phyloP scores from a whole-genome alignment of 495 filamentous ascomycete species.

The Evernia prunastri region DNA sequence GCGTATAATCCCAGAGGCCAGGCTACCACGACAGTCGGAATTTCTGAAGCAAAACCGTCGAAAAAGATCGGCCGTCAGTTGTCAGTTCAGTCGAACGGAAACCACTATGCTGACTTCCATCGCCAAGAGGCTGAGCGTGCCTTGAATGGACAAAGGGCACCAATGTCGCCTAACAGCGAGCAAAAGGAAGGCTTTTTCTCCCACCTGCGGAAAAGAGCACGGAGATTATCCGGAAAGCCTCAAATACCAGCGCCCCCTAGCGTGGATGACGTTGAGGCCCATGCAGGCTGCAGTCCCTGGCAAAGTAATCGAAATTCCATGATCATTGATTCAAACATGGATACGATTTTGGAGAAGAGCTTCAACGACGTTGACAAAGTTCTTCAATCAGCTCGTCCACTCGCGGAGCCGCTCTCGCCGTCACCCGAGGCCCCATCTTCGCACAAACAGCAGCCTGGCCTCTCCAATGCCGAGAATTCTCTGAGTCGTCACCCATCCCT shows the following conservation, averaged over 20 bases:
- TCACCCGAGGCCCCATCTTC: slow-evolving; percentile 49
- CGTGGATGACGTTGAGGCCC: slow-evolving; percentile 82
- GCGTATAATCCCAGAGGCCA: slow-evolving; percentile 33
- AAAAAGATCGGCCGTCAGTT: slow-evolving; percentile 96
- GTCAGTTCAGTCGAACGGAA: slow-evolving; percentile 88
- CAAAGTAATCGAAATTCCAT: slow-evolving; percentile 76
- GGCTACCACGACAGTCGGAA: slow-evolving; percentile 29
- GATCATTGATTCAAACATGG: slow-evolving; percentile 59
- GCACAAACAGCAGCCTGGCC: slow-evolving; percentile 34
- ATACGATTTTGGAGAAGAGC: slow-evolving; percentile 50
- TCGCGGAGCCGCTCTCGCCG: slow-evolving; percentile 48
- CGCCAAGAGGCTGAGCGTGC: slow-evolving; percentile 87
- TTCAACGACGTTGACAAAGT: slow-evolving; percentile 73
- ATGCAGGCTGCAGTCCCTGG: slow-evolving; percentile 87
- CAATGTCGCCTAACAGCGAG: slow-evolving; percentile 56
- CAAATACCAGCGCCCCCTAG: slow-evolving; percentile 66
- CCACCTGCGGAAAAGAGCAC: slow-evolving; percentile 87
- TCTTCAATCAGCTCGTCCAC: slow-evolving; percentile 62
- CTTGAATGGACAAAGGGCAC: slow-evolving; percentile 70
- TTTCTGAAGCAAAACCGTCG: slow-evolving; percentile 59
- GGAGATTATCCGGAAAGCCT: slow-evolving; percentile 85
- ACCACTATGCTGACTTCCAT: slow-evolving; percentile 81
- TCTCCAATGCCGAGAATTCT: slow-evolving; percentile 23
- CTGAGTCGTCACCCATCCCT: slow-evolving; percentile 70
- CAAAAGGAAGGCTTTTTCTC: slow-evolving; percentile 97